Conservation (phyloP, 2,329 filamentous ascomycete species). For the Blastomyces emzantsi region DNA sequence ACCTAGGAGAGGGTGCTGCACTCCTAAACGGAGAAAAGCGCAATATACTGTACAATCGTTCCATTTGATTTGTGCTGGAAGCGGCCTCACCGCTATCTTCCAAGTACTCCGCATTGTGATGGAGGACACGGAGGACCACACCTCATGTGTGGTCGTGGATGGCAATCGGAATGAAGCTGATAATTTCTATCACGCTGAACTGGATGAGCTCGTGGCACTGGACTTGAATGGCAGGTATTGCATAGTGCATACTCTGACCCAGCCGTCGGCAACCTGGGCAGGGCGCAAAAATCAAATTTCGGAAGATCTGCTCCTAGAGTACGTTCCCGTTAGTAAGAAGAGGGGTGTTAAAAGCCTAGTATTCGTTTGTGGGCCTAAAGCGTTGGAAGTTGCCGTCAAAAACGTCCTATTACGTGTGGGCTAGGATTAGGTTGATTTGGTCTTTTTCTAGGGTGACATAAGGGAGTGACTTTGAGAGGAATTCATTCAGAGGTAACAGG, state of each 20-base stretch:
- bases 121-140: conserved; percentile 53
- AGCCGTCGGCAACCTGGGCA: conserved; percentile 55
- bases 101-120: conserved; percentile 71
- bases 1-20: conserved; percentile 59
- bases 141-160: conserved; percentile 63
- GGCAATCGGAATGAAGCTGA: conserved; percentile 71
- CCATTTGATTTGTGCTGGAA: conserved; percentile 80
- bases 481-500: background rate
- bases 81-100: conserved; percentile 87
- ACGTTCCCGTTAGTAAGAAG: conserved; percentile 43
- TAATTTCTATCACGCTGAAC: conserved; percentile 67
- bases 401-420: conserved; percentile 51
- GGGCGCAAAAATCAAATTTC: conserved; percentile 61
- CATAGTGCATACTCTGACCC: conserved; percentile 61
- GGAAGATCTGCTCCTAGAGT: conserved; percentile 50
- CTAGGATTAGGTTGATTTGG: conserved; percentile 62
- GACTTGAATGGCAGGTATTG: conserved; percentile 49
- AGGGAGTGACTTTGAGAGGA: background rate
- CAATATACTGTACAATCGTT: conserved; percentile 57
- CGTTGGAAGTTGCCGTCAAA: conserved; percentile 61
- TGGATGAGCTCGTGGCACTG: conserved; percentile 53
- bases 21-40: conserved; percentile 49
- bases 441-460: conserved; percentile 56
- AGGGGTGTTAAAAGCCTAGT: conserved; percentile 49
- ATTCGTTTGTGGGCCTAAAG: conserved; percentile 68